Evolutionary conservation across 2,329 filamentous ascomycete genomes (phyloP).

Genomic region (Alternaria atra): DNA sequence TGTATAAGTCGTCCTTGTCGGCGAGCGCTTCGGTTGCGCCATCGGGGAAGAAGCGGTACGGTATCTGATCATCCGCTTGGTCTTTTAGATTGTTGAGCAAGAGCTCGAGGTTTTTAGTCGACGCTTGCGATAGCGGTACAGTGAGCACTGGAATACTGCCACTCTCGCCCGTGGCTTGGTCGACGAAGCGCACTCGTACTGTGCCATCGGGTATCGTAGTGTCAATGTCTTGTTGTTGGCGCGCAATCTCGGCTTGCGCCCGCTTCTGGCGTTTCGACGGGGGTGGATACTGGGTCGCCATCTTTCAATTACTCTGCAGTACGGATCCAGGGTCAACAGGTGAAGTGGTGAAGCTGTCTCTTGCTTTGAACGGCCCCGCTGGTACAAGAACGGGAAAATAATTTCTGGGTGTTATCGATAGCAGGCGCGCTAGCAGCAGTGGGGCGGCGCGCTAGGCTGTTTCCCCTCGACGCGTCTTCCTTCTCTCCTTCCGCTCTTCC

Average conservation of each 20-base stretch:
- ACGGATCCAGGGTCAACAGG: background rate
- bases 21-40: conserved; percentile 54
- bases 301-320: conserved; percentile 49
- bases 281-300: conserved; percentile 85
- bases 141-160: conserved; percentile 73
- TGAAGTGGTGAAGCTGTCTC: background rate
- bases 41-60: conserved; percentile 71
- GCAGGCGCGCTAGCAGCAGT: conserved; percentile 27
- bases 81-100: conserved; percentile 85
- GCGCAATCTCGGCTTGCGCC: conserved; percentile 74
- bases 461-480: conserved; percentile 18
- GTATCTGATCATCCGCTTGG: conserved; percentile 68
- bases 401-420: conserved; percentile 39
- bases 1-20: conserved; percentile 58
- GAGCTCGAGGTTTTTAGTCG: conserved; percentile 87
- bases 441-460: conserved; percentile 27
- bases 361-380: conserved; percentile 1
- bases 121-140: conserved; percentile 84
- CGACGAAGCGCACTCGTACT: conserved; percentile 86
- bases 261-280: conserved; percentile 88
- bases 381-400: conserved; percentile 19
- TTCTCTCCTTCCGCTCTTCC: background rate
- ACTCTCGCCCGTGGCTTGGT: conserved; percentile 74
- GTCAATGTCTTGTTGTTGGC: conserved; percentile 77
- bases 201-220: conserved; percentile 74